A percentile compares a stretch with the other conserved stretches of the same genome.
Evolutionary conservation across 2,329 filamentous ascomycete genomes (phyloP).

Genomic region (Diaporthe humulicola): DNA sequence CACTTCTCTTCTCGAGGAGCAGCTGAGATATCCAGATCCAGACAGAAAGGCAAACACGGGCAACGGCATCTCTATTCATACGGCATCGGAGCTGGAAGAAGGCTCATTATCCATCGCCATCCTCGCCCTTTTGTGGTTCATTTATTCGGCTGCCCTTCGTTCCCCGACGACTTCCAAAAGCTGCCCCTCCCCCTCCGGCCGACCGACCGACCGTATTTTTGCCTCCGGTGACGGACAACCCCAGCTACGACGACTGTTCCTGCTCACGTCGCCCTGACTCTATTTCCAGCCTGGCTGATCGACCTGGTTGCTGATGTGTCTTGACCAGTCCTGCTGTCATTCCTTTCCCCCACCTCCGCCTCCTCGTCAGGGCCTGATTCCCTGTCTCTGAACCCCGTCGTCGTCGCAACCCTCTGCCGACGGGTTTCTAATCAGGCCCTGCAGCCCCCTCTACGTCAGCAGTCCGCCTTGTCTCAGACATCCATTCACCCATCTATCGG

Average conservation of each 20-base stretch:
- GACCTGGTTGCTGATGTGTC: slow-evolving; percentile 4
- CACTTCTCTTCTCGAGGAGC: slow-evolving; percentile 15
- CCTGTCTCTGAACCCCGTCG: slow-evolving; percentile 30
- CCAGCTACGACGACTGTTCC: background rate
- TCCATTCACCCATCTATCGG: background rate
- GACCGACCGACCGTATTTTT: slow-evolving; percentile 16
- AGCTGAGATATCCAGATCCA: slow-evolving; percentile 3
- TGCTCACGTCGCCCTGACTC: background rate
- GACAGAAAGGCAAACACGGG: background rate
- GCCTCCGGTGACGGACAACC: slow-evolving; percentile 31
- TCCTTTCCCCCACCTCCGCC: slow-evolving; percentile 33
- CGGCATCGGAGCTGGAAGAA: slow-evolving; percentile 6
- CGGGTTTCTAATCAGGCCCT: slow-evolving; percentile 31
- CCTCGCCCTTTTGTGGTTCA: background rate
- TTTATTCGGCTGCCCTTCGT: background rate
- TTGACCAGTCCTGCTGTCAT: slow-evolving; percentile 10
- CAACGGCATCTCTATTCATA: background rate
- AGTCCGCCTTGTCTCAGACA: slow-evolving; percentile 19
- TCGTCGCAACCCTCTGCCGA: slow-evolving; percentile 20
- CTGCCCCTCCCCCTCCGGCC: slow-evolving; percentile 12
- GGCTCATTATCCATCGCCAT: background rate
- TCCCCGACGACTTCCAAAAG: slow-evolving; percentile 10
- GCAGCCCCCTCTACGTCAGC: slow-evolving; percentile 29
- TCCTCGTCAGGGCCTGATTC: slow-evolving; percentile 26
- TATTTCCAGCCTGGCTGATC: background rate